Conservation (phyloP, 768 basidiomycete species). For the Mrakia gelida region DNA sequence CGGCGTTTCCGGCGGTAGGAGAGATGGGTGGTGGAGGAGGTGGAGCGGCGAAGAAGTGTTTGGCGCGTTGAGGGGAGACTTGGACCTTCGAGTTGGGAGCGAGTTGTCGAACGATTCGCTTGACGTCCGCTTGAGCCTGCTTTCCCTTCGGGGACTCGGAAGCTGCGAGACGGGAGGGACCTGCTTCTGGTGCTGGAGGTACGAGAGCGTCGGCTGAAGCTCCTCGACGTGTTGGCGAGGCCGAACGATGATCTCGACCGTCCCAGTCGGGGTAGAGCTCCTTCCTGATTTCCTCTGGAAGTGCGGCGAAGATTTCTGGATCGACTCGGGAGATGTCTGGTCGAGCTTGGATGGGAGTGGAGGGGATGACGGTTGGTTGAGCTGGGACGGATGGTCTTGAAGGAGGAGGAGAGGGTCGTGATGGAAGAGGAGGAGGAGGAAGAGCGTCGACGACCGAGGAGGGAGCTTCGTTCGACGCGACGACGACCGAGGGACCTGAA, state of each 20-base stretch:
- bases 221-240: neutral
- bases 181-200: neutral
- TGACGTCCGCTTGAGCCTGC: neutral
- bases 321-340: constrained; percentile 23
- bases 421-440: too few species aligned
- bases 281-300: constrained; percentile 13
- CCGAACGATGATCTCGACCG: constrained; percentile 2
- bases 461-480: neutral
- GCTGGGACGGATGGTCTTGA: neutral
- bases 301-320: constrained; percentile 8
- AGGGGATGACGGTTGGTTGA: constrained; percentile 6
- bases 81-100: constrained; percentile 9
- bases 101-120: constrained; percentile 15
- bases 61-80: constrained; percentile 2
- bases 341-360: constrained; percentile 7
- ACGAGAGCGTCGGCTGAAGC: neutral
- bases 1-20: neutral
- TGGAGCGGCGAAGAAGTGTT: neutral
- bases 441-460: neutral
- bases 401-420: neutral
- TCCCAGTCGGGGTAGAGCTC: constrained; percentile 27
- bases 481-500: neutral
- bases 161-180: neutral
- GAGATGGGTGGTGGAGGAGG: neutral
- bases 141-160: neutral